Base-by-base conservation (phyloP, 169 alveolate species). In the Cystoisospora suis region DNA sequence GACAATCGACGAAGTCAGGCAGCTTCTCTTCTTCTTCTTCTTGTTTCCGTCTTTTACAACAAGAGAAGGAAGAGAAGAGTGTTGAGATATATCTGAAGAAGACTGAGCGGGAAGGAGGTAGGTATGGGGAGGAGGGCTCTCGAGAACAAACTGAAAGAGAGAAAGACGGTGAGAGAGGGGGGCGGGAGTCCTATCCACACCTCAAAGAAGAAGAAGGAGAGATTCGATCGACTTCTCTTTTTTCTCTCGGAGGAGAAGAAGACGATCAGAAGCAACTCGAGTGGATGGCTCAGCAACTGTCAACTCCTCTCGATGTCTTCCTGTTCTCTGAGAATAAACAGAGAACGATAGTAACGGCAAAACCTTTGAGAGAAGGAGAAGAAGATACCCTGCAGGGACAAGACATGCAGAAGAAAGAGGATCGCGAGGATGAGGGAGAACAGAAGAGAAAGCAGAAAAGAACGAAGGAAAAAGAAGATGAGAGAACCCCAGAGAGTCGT, bases 231-330 rank as follows among this genome's bases (percentile, higher is more conserved):
- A n/a, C n/a, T n/a, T n/a, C n/a, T n/a, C n/a, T n/a, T n/a, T n/a
- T n/a, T n/a, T n/a, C n/a, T n/a, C n/a, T n/a, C n/a, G n/a, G n/a
- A n/a, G n/a, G n/a, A n/a, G n/a, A n/a, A n/a, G n/a, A n/a, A 65
- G n/a, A 15, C 4, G 45, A 32, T 65, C 77, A 36, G 36, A 17
- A 65, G n/a, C 9, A 65, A 15, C 77, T 65, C 77, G 45, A 65
- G 77, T 65, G 77, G 77, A 65, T 65, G 3, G 77, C 77, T 44
- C 36, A 12, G 44, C 77, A 65, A 44, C 12, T 65, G 77, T 36
- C 77, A 1, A 65, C 77, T 36, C 77, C 77, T 2, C n/a, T 65
- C 45, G 77, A 65, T 15, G 34, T 32, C 42, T 44, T 65, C 42
- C 36, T 36, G n/a, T n/a, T n/a, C n/a, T n/a, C n/a, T n/a, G n/a